Conservation (phyloP, 495 filamentous ascomycete genomes). For the Pseudomonodictys pantanalensis region DNA sequence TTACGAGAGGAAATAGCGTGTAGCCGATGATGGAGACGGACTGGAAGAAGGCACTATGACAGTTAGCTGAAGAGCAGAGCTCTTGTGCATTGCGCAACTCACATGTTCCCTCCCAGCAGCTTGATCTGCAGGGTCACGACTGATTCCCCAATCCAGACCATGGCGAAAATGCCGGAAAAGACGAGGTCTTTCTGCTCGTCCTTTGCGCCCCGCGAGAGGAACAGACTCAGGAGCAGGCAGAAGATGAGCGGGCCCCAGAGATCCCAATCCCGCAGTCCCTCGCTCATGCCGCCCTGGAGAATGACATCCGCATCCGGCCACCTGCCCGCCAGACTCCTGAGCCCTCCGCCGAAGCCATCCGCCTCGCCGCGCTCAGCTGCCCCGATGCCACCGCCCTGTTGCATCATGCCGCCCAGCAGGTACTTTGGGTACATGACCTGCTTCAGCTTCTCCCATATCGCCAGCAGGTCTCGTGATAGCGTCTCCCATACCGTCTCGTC, state of each 20-base stretch:
- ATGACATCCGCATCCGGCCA: slow-evolving; percentile 72
- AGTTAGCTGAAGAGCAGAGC: too few relatives aligned
- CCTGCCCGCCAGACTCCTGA: slow-evolving; percentile 62
- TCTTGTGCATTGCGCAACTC: too few relatives aligned
- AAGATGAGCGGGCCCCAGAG: slow-evolving; percentile 94
- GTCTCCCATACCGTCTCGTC: slow-evolving; percentile 97
- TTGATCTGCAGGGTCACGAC: slow-evolving; percentile 99
- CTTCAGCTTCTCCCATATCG: slow-evolving; percentile 96
- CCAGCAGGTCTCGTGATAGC: slow-evolving; percentile 80
- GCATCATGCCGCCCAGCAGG: slow-evolving; percentile 69
- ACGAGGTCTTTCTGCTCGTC: slow-evolving; percentile 77
- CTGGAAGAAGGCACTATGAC: slow-evolving; percentile 86
- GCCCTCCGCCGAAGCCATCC: slow-evolving; percentile 59
- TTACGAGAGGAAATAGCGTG: slow-evolving; percentile 95
- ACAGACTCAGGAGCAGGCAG: slow-evolving; percentile 79
- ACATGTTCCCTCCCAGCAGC: slow-evolving; percentile 96
- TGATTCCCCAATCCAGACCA: slow-evolving; percentile 95
- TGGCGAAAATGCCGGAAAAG: slow-evolving; percentile 92
- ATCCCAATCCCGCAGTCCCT: slow-evolving; percentile 92
- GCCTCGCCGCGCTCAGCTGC: slow-evolving; percentile 64
- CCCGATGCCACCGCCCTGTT: slow-evolving; percentile 67
- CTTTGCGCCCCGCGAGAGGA: slow-evolving; percentile 74
- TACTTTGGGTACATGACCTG: slow-evolving; percentile 98
- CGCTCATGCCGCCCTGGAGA: slow-evolving; percentile 76
- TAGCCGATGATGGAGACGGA: slow-evolving; percentile 97